A percentile compares a stretch with the other conserved stretches of the same genome.
Conservation (phyloP, 2,329 filamentous ascomycete genomes). For the Chaetomium strumarium region DNA sequence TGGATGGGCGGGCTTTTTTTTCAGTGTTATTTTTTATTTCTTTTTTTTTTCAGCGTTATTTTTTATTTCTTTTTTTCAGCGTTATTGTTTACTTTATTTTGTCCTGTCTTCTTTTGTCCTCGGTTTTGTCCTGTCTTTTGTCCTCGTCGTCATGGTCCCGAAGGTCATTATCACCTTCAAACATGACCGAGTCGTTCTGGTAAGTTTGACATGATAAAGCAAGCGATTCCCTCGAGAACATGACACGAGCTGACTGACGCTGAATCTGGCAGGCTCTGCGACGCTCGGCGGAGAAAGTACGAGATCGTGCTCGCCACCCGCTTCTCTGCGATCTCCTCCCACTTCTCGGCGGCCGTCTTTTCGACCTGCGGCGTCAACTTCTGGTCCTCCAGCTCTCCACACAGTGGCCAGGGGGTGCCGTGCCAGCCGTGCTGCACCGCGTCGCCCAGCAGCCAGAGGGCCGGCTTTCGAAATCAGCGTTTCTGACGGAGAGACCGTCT, state of each 20-base stretch:
- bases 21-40: too few species aligned
- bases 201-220: constrained; percentile 15
- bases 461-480: neutral
- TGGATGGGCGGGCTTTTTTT: too few species aligned
- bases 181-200: constrained; percentile 34
- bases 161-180: constrained; percentile 32
- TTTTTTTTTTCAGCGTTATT: too few species aligned
- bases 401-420: too few species aligned
- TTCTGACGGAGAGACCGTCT: constrained; percentile 7
- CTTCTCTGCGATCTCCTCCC: constrained; percentile 36
- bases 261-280: constrained; percentile 25
- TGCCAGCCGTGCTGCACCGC: too few species aligned
- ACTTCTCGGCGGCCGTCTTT: constrained; percentile 40
- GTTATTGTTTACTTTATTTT: too few species aligned
- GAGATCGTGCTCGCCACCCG: constrained; percentile 37
- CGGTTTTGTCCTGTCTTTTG: constrained; percentile 28
- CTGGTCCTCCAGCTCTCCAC: too few species aligned
- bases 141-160: constrained; percentile 27
- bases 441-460: too few species aligned
- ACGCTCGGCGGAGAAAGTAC: constrained; percentile 34
- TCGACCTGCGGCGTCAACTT: constrained; percentile 38
- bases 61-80: too few species aligned
- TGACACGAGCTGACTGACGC: constrained; percentile 1
- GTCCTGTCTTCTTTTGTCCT: too few species aligned
- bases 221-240: neutral